Evolutionary conservation across 208 protist genomes (phyloP), one percentile per base, ranked within the genome.

Genomic region (Trichomonas gallinae): DNA sequence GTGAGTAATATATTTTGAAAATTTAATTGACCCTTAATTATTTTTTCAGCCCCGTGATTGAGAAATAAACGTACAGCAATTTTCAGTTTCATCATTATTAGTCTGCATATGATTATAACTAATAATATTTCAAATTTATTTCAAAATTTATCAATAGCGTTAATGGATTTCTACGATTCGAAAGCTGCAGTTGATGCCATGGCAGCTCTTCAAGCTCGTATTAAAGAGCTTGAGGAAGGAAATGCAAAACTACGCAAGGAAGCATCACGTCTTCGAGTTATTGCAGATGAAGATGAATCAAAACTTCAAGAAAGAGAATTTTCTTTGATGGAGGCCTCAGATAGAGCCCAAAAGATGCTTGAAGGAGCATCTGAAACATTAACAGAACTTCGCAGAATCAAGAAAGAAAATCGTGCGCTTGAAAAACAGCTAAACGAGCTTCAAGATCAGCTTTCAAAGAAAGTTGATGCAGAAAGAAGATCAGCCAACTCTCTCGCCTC

Each of bases 101-200:
- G n/a, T n/a, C n/a, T n/a, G n/a, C n/a, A n/a, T n/a, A n/a, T n/a
- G n/a, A n/a, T n/a, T n/a, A n/a, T n/a, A n/a, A n/a, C n/a, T n/a
- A n/a, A n/a, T n/a, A n/a, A n/a, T n/a, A n/a, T n/a, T n/a, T n/a
- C n/a, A n/a, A n/a, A n/a, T n/a, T n/a, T n/a, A n/a, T n/a, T n/a
- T n/a, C n/a, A n/a, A n/a, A n/a, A n/a, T n/a, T n/a, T n/a, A n/a
- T n/a, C n/a, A n/a, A n/a, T n/a, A n/a, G n/a, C n/a, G n/a, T n/a
- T n/a, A 89, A 93, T 93, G 87, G 87, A 93, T 51, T 93, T 51
- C 36, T 51, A 93, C 17, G 87, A 93, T 51, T 93, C 87, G 2
- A 93, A 93, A 31, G 87, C 87, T 31, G 87, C 87, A 15, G 87
- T 93, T 93, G 87, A 93, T 93, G 87, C 87, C 23, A 93, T 93